Evolutionary conservation across 1,284 basidiomycete species (phyloP).

Genomic region (Caloboletus inedulis): DNA sequence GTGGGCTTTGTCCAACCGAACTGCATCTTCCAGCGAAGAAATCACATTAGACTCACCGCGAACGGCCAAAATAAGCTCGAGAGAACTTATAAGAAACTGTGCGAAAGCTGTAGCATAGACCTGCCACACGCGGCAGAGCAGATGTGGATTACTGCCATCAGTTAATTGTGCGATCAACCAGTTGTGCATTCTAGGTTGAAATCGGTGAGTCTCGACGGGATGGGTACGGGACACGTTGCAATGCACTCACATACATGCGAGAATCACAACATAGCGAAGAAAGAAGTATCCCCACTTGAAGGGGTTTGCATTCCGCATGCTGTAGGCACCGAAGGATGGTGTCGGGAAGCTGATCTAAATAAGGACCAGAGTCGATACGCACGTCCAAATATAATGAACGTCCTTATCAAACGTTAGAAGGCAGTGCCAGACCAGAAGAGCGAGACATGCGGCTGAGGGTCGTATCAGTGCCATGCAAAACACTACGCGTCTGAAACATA

Average conservation of each 20-base stretch:
- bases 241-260: conserved; percentile 15
- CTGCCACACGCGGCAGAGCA: conserved; percentile 17
- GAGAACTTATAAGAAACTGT: conserved; percentile 11
- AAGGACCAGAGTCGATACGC: background rate
- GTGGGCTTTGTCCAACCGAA: background rate
- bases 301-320: conserved; percentile 19
- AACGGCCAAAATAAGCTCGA: conserved; percentile 20
- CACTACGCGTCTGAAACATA: background rate
- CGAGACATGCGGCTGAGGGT: conserved; percentile 8
- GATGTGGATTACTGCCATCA: conserved; percentile 13
- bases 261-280: conserved; percentile 20
- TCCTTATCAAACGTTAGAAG: conserved; percentile 20
- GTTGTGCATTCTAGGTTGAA: conserved; percentile 15
- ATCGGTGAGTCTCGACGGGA: background rate
- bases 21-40: background rate
- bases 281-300: conserved; percentile 25
- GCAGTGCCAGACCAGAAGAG: conserved; percentile 18
- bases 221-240: background rate
- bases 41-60: conserved; percentile 15
- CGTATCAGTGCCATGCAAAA: background rate
- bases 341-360: background rate
- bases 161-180: conserved; percentile 6
- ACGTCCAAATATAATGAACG: conserved; percentile 25
- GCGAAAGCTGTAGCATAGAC: conserved; percentile 3
- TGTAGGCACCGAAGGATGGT: background rate